Percentiles rank a stretch among this genome's conserved stretches.
Evolutionary conservation across 495 filamentous ascomycete species (phyloP).

Genomic region (Talaromyces trachyspermus): DNA sequence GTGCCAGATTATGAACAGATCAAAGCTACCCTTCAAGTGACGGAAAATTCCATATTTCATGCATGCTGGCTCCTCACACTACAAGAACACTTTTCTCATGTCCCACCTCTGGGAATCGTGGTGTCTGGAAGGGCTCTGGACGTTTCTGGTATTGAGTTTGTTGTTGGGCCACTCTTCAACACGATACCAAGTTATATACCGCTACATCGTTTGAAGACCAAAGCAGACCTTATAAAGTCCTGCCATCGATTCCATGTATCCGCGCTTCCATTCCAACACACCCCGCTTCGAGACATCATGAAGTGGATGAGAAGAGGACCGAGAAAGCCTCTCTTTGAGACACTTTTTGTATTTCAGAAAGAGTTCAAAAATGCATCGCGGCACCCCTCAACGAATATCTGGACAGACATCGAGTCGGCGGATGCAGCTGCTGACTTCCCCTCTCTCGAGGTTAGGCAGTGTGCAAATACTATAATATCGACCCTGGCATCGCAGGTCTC

Average conservation of each 20-base stretch:
- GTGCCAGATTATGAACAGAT: conserved; percentile 32
- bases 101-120: conserved; percentile 52
- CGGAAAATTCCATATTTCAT: conserved; percentile 67
- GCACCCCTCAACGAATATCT: conserved; percentile 32
- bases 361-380: conserved; percentile 12
- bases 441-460: conserved; percentile 61
- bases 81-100: conserved; percentile 22
- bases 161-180: conserved; percentile 86
- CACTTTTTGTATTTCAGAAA: conserved; percentile 78
- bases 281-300: conserved; percentile 61
- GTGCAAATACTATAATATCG: conserved; percentile 36
- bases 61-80: conserved; percentile 58
- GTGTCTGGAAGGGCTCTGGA: conserved; percentile 65
- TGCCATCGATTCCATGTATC: conserved; percentile 57
- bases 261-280: conserved; percentile 59
- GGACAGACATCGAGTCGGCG: conserved; percentile 44
- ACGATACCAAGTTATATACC: conserved; percentile 64
- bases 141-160: conserved; percentile 54
- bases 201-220: conserved; percentile 36
- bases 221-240: conserved; percentile 40
- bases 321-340: conserved; percentile 65
- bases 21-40: conserved; percentile 53
- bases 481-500: conserved; percentile 43
- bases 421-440: conserved; percentile 58
- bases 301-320: conserved; percentile 54